These are phyloP conservation scores for Syzygium syzygioides DNA, from an alignment of 441 rosid species.

Conservation along the genomic window DNA sequence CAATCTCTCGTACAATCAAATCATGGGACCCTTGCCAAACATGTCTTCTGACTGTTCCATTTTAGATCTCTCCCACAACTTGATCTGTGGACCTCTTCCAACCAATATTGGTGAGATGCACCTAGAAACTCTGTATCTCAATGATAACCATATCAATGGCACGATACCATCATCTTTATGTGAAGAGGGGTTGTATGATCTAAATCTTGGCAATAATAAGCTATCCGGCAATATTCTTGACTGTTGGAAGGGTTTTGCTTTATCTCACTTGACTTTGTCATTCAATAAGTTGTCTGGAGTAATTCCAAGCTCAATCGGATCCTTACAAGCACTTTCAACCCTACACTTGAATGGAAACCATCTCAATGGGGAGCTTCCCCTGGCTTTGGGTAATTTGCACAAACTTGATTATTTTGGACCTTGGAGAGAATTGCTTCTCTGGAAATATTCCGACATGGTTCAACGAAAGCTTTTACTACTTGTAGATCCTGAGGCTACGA, in stretches of 20 bases:
- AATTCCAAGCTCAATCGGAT: neutral
- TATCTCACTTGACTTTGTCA: neutral
- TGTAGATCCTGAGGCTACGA: neutral
- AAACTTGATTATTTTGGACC: rapidly evolving
- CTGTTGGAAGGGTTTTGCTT: rapidly evolving
- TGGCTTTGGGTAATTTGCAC: rapidly evolving
- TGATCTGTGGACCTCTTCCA: neutral
- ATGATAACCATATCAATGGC: neutral
- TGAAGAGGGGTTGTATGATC: neutral
- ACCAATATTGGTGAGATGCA: neutral
- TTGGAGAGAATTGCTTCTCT: neutral
- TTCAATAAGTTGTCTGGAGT: neutral
- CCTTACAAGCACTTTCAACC: neutral
- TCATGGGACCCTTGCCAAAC: neutral
- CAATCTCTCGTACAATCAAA: neutral
- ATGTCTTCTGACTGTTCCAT: neutral
- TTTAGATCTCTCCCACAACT: neutral
- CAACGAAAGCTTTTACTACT: rapidly evolving
- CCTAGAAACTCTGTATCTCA: neutral
- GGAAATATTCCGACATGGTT: neutral
- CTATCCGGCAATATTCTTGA: rapidly evolving
- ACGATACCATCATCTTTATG: neutral
- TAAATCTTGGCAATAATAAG: neutral
- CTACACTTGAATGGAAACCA: neutral
- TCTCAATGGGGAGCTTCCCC: neutral